phyloP scores from a whole-genome alignment of 805 yeast genomes.

The Candida montana region DNA sequence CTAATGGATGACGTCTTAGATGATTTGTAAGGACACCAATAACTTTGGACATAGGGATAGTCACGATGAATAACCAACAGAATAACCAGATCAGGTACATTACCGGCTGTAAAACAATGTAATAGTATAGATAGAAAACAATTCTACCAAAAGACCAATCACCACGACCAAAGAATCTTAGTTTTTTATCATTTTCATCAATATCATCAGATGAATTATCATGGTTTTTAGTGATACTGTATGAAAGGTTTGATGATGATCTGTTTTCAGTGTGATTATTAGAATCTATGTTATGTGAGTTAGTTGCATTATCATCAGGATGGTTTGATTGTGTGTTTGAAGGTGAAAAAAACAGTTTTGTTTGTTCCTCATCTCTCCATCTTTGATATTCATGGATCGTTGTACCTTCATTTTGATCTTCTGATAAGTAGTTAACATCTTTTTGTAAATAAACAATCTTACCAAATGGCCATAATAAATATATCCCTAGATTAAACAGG shows the following conservation, averaged over 20 bases:
- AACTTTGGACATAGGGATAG: conserved; percentile 91
- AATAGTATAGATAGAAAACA: conserved; percentile 65
- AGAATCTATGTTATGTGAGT: no score
- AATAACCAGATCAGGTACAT: conserved; percentile 46
- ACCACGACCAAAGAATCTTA: conserved; percentile 84
- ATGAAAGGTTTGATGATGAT: background rate
- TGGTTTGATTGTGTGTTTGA: conserved; percentile 17
- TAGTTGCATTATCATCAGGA: no score
- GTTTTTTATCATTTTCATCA: conserved; percentile 29
- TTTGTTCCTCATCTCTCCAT: conserved; percentile 77
- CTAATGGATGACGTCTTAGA: conserved; percentile 85
- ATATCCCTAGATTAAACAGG: conserved; percentile 58
- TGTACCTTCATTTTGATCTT: conserved; percentile 87
- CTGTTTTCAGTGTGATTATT: no score
- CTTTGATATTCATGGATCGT: conserved; percentile 76
- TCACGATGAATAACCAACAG: conserved; percentile 80
- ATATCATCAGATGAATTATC: conserved; percentile 9
- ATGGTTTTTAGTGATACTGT: background rate
- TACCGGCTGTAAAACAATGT: conserved; percentile 65
- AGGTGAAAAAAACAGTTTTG: conserved; percentile 65
- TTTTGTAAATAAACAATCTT: conserved; percentile 72
- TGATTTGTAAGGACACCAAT: conserved; percentile 64
- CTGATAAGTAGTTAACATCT: conserved; percentile 76
- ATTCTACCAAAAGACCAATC: conserved; percentile 84
- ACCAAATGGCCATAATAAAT: conserved; percentile 83